Evolutionary conservation across 2,329 filamentous ascomycete genomes (phyloP).

Genomic region (Neurospora sp.): DNA sequence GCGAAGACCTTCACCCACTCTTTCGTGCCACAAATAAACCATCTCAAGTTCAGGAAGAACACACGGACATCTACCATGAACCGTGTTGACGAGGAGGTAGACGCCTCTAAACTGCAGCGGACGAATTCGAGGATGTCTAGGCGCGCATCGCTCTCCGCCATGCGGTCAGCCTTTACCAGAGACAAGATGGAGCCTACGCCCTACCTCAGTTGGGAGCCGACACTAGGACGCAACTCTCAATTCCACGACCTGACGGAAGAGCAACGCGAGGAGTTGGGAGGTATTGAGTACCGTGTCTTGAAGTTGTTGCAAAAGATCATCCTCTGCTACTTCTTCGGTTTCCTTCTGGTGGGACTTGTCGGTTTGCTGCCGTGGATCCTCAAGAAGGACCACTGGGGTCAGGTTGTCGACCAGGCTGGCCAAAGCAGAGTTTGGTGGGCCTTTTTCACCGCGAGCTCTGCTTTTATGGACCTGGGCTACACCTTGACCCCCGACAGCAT

Average conservation of each 20-base stretch:
- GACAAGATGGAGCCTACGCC: constrained; percentile 55
- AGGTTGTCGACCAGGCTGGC: constrained; percentile 51
- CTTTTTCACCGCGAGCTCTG: constrained; percentile 76
- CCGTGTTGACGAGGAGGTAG: constrained; percentile 27
- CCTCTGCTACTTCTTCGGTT: constrained; percentile 71
- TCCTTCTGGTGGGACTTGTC: constrained; percentile 66
- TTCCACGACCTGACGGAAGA: constrained; percentile 84
- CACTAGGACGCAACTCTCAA: constrained; percentile 83
- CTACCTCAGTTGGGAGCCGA: constrained; percentile 90
- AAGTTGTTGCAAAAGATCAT: constrained; percentile 77
- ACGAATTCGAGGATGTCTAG: not conserved
- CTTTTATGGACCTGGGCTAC: constrained; percentile 93
- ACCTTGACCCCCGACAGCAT: constrained; percentile 91
- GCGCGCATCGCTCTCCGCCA: constrained; percentile 46
- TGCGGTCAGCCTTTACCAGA: constrained; percentile 47
- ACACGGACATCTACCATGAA: constrained; percentile 18
- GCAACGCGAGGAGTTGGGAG: constrained; percentile 88
- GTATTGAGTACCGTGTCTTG: constrained; percentile 89
- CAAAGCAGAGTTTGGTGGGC: constrained; percentile 78
- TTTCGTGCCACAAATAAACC: constrained; percentile 34
- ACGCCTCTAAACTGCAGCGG: constrained; percentile 5
- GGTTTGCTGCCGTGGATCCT: constrained; percentile 75
- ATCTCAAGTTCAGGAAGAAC: constrained; percentile 26
- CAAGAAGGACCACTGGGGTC: constrained; percentile 48
- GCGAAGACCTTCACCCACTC: constrained; percentile 31